These are phyloP conservation scores for Emergomyces pasteurianus DNA, from an alignment of 2,329 filamentous ascomycete genomes.

Conservation along the genomic window DNA sequence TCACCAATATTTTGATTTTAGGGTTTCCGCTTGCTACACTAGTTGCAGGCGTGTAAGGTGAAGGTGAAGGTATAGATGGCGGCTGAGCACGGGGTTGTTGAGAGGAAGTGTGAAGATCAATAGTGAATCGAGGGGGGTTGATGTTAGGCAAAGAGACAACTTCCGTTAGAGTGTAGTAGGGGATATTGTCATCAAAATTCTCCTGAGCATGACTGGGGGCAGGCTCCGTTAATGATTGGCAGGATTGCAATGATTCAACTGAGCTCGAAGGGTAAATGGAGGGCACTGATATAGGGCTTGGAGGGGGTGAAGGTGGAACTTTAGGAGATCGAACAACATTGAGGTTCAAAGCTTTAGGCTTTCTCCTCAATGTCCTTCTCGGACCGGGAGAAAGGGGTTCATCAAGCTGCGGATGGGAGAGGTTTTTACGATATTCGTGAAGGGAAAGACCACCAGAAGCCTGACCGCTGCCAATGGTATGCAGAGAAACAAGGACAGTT, in stretches of 20 bases:
- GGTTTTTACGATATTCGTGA: conserved; percentile 12
- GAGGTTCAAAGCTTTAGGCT: conserved; percentile 12
- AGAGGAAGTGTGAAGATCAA: not conserved
- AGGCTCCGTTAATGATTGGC: not conserved
- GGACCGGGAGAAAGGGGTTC: not conserved
- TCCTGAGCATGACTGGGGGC: not conserved
- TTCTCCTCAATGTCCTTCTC: conserved; percentile 9
- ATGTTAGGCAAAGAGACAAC: too few species aligned
- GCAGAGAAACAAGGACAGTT: conserved; percentile 10
- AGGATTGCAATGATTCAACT: not conserved
- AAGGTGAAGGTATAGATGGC: not conserved
- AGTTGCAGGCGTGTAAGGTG: not conserved
- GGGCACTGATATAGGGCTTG: conserved; percentile 4
- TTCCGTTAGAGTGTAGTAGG: not conserved
- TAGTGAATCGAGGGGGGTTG: not conserved
- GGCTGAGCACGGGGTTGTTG: not conserved
- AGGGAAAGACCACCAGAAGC: conserved; percentile 8
- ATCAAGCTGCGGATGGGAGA: conserved; percentile 6
- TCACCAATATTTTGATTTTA: conserved; percentile 7
- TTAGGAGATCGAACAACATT: conserved; percentile 3
- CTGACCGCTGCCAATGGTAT: not conserved
- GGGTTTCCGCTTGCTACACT: not conserved
- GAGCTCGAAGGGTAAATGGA: not conserved
- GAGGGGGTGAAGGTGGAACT: conserved; percentile 10
- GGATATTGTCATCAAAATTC: not conserved